Percentiles rank a stretch among this genome's conserved stretches.
phyloP scores from a whole-genome alignment of 2,329 filamentous ascomycete genomes.

The Rhytidhysteron rufulum region DNA sequence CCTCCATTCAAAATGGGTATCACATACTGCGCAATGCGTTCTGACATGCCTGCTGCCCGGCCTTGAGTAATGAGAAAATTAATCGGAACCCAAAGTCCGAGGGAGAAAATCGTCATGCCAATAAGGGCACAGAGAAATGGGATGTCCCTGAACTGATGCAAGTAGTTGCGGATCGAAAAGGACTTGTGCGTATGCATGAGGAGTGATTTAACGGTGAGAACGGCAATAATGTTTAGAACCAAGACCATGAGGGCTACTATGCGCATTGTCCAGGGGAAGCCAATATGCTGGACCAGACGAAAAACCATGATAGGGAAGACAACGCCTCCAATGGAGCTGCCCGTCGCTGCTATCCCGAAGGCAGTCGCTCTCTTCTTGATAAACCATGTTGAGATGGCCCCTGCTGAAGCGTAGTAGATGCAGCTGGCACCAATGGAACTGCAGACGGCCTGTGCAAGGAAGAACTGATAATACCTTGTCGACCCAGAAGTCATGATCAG shows the following conservation, averaged over 20 bases:
- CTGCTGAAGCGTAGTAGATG: background rate
- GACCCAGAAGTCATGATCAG: conserved; percentile 58
- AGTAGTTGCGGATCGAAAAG: conserved; percentile 16
- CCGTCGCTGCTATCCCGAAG: conserved; percentile 43
- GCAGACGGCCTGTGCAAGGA: conserved; percentile 50
- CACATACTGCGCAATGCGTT: conserved; percentile 45
- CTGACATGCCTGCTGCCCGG: conserved; percentile 40
- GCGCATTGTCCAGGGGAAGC: conserved; percentile 57
- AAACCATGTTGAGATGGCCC: conserved; percentile 33
- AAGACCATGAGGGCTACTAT: conserved; percentile 59
- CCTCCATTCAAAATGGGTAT: conserved; percentile 44
- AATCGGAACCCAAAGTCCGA: conserved; percentile 55
- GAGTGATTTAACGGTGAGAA: conserved; percentile 50
- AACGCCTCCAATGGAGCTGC: conserved; percentile 47
- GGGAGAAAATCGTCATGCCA: background rate
- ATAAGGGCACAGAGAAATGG: no score
- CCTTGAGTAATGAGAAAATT: conserved; percentile 45
- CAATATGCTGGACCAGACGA: conserved; percentile 46
- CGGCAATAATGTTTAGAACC: conserved; percentile 51
- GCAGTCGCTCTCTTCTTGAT: conserved; percentile 42
- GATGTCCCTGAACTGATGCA: no score
- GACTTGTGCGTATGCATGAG: conserved; percentile 38
- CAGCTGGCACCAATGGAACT: conserved; percentile 39
- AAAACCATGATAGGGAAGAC: conserved; percentile 57
- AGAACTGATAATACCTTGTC: conserved; percentile 48